Evolutionary conservation across 345 rosid genomes (phyloP).

Genomic region (Garcia nutans): DNA sequence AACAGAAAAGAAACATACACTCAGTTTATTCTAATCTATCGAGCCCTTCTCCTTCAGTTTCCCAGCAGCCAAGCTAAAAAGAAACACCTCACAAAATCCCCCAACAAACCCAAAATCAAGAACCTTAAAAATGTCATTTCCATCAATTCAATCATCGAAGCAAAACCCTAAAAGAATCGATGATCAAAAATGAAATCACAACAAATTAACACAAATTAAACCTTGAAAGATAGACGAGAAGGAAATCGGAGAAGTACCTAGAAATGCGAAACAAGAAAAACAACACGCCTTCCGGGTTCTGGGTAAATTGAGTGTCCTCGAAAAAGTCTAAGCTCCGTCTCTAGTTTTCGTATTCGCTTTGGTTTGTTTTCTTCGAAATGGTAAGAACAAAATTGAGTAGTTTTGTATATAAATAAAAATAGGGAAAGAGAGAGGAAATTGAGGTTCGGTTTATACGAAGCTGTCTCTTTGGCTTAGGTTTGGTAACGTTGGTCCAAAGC

Average conservation of each 20-base stretch:
- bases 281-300: not conserved
- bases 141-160: not conserved
- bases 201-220: not conserved
- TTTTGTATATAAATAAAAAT: not conserved
- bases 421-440: not conserved
- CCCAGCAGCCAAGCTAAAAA: not conserved
- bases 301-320: not conserved
- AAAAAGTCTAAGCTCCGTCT: slow-evolving; percentile 3
- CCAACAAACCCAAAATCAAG: not conserved
- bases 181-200: not conserved
- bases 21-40: not conserved
- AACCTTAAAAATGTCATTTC: not conserved
- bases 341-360: not conserved
- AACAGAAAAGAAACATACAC: not conserved
- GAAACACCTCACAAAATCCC: not conserved
- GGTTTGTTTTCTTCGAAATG: not conserved
- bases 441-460: slow-evolving; percentile 7
- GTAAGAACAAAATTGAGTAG: not conserved
- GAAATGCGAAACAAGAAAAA: not conserved
- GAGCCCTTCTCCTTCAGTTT: not conserved
- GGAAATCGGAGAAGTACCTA: not conserved
- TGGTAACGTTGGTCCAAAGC: not conserved
- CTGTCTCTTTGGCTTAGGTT: slow-evolving; percentile 1
- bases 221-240: not conserved
- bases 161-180: slow-evolving; percentile 6